A percentile compares a stretch with the other conserved stretches of the same genome.
Evolutionary conservation across 2,329 filamentous ascomycete genomes (phyloP).

Genomic region (Cladosporium sp.): DNA sequence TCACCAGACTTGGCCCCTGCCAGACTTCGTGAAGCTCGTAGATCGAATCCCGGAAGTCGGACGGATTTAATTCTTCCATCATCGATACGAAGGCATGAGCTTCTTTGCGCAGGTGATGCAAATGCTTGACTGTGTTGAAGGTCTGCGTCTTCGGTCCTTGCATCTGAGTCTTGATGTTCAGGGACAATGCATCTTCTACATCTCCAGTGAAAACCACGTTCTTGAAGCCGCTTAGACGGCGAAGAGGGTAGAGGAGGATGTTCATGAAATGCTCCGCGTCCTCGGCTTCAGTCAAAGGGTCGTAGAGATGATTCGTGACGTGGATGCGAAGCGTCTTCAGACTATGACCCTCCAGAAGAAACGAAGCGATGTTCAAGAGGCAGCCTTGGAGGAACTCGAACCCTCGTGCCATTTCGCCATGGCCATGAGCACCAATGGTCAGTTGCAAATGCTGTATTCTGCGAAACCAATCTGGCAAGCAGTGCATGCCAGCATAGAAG

Average conservation of each 20-base stretch:
- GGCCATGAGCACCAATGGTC: not conserved
- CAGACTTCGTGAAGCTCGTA: too few relatives aligned
- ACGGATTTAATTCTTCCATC: not conserved
- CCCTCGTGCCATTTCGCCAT: not conserved
- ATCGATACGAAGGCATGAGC: not conserved
- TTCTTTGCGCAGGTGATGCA: not conserved
- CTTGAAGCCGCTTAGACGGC: slow-evolving; percentile 11
- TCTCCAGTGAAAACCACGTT: slow-evolving; percentile 7
- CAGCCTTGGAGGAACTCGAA: not conserved
- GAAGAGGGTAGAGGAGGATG: slow-evolving; percentile 11
- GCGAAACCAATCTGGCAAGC: not conserved
- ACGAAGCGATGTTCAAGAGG: slow-evolving; percentile 11
- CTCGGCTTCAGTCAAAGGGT: not conserved
- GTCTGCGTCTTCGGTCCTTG: not conserved
- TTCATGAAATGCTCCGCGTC: not conserved
- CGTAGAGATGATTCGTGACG: slow-evolving; percentile 1
- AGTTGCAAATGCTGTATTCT: not conserved
- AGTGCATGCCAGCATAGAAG: not conserved
- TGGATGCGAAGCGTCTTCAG: slow-evolving; percentile 10
- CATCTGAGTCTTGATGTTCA: slow-evolving; percentile 4
- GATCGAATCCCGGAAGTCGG: too few relatives aligned
- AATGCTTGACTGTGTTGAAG: slow-evolving; percentile 11
- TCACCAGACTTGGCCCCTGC: not conserved
- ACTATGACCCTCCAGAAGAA: slow-evolving; percentile 14
- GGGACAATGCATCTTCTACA: not conserved